phyloP scores from a whole-genome alignment of 306 rosid genomes.

The Trifolium fragiferum region DNA sequence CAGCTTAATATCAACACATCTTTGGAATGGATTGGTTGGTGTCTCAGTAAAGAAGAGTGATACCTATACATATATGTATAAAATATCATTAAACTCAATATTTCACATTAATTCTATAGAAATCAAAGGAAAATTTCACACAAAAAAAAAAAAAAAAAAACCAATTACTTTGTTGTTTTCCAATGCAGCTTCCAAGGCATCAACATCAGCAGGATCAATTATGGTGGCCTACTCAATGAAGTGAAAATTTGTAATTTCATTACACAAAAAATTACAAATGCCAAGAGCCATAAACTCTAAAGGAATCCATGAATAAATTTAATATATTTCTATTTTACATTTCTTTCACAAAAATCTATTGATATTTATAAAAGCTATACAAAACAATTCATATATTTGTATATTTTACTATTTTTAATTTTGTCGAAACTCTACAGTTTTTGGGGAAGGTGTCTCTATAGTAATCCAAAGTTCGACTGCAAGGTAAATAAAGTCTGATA shows the following conservation, averaged over 20 bases:
- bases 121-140: background rate
- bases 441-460: too few relatives aligned
- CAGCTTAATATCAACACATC: constrained; percentile 81
- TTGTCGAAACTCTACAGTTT: too few relatives aligned
- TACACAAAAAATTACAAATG: background rate
- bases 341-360: background rate
- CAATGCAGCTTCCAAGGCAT: constrained; percentile 71
- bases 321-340: background rate
- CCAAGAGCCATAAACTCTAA: background rate
- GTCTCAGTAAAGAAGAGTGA: constrained; percentile 88
- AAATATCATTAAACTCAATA: constrained; percentile 3
- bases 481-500: too few relatives aligned
- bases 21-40: constrained; percentile 88
- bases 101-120: background rate
- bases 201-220: constrained; percentile 82
- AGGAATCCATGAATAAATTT: too few relatives aligned
- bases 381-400: too few relatives aligned
- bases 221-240: constrained; percentile 64
- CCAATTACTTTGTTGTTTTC: constrained; percentile 67
- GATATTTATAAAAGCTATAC: background rate
- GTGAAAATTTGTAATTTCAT: background rate
- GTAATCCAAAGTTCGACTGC: too few relatives aligned
- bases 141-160: background rate
- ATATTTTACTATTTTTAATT: too few relatives aligned
- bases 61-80: constrained; percentile 59